Percentiles rank a stretch among this genome's conserved stretches.
These are phyloP conservation scores for Phaeolepiota aurea DNA, from an alignment of 768 basidiomycete genomes.

Conservation along the genomic window DNA sequence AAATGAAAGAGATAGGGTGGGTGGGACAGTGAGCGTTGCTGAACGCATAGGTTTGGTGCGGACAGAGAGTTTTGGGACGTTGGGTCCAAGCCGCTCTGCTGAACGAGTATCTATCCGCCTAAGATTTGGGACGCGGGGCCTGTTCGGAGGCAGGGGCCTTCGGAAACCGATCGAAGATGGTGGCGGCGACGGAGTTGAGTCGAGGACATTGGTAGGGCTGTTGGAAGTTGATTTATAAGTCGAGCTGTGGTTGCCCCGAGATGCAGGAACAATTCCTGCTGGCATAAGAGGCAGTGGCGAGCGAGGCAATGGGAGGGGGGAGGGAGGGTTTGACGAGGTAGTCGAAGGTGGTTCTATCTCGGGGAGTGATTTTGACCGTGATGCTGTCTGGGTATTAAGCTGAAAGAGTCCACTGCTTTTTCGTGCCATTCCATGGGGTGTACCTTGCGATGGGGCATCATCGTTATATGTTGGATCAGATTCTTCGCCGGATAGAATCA, in stretches of 20 bases:
- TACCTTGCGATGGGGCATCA: constrained; percentile 12
- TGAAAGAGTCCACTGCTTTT: constrained; percentile 53
- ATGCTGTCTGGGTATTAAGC: constrained; percentile 51
- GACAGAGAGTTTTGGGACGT: constrained; percentile 51
- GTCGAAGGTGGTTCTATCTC: constrained; percentile 47
- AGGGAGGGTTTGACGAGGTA: constrained; percentile 23
- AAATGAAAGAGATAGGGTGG: constrained; percentile 25
- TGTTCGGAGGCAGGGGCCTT: constrained; percentile 40
- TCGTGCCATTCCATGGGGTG: constrained; percentile 12
- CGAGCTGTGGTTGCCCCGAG: constrained; percentile 12
- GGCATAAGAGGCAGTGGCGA: constrained; percentile 56
- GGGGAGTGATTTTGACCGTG: constrained; percentile 40
- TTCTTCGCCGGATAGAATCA: constrained; percentile 40
- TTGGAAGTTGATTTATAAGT: constrained; percentile 6
- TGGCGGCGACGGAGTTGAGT: constrained; percentile 54
- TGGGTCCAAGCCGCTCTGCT: constrained; percentile 36
- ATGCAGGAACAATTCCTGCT: constrained; percentile 27
- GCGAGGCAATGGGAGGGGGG: constrained; percentile 22
- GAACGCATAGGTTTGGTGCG: constrained; percentile 52
- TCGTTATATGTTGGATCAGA: constrained; percentile 11
- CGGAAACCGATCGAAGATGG: constrained; percentile 55
- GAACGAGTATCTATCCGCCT: constrained; percentile 55
- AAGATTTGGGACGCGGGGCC: constrained; percentile 58
- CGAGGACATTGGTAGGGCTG: constrained; percentile 18
- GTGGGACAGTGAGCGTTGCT: constrained; percentile 48